Conservation (phyloP, 139 green algal species). For the Micractinium conductrix region DNA sequence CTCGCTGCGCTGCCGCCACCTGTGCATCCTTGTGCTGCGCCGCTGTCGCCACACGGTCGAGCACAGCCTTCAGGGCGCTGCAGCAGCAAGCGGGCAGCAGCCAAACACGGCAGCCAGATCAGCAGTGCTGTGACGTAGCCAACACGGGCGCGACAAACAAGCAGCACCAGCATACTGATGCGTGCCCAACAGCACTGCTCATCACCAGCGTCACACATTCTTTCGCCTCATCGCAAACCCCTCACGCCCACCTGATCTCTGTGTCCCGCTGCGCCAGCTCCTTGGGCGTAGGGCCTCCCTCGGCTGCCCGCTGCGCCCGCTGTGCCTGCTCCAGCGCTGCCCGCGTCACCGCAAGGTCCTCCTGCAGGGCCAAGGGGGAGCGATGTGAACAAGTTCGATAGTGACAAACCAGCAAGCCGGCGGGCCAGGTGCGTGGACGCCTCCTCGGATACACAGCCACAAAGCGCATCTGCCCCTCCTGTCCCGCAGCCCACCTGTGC, state of each 20-base stretch:
- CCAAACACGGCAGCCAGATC: not conserved
- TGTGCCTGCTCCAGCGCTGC: not conserved
- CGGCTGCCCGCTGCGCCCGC: not conserved
- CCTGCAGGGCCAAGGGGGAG: not conserved
- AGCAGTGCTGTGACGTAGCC: not conserved
- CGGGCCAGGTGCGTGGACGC: too few relatives aligned
- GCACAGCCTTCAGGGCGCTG: constrained; percentile 28
- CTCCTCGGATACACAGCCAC: not conserved
- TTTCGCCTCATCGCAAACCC: not conserved
- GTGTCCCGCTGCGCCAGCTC: not conserved
- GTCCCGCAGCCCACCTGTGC: not conserved
- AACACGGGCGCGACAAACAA: not conserved
- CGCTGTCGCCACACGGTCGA: constrained; percentile 17
- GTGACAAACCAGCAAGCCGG: not conserved
- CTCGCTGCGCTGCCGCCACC: not conserved
- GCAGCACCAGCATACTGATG: not conserved
- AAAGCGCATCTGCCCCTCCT: not conserved
- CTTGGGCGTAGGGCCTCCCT: not conserved
- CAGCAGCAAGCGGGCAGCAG: not conserved
- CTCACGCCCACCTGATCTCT: constrained; percentile 28
- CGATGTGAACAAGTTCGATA: not conserved
- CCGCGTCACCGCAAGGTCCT: not conserved
- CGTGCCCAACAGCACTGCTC: not conserved
- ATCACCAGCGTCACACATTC: not conserved
- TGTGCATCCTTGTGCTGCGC: constrained; percentile 31